Evolutionary conservation across 805 yeast species (phyloP).

Genomic region (Wickerhamomyces mucosus): DNA sequence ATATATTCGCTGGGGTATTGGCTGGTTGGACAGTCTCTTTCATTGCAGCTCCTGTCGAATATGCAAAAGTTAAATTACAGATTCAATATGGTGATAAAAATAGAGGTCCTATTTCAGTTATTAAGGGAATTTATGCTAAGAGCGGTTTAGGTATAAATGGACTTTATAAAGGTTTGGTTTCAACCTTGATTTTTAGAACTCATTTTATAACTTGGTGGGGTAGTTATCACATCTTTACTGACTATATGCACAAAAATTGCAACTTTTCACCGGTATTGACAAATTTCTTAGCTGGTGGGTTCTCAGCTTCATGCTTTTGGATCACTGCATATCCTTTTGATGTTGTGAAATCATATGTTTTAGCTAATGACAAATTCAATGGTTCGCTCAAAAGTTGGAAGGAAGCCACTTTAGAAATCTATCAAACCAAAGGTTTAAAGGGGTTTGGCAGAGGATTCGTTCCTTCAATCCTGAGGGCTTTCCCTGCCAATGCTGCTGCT

Average conservation of each 20-base stretch:
- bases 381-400: constrained; percentile 67
- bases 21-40: constrained; percentile 89
- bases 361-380: constrained; percentile 67
- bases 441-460: constrained; percentile 79
- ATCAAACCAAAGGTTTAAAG: constrained; percentile 46
- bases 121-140: constrained; percentile 42
- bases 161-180: constrained; percentile 68
- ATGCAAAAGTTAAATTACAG: constrained; percentile 80
- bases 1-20: constrained; percentile 62
- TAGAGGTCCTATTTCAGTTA: constrained; percentile 75
- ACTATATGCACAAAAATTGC: constrained; percentile 48
- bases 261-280: constrained; percentile 60
- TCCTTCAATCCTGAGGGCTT: constrained; percentile 72
- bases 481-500: constrained; percentile 94
- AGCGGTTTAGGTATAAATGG: constrained; percentile 55
- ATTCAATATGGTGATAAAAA: constrained; percentile 78
- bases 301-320: constrained; percentile 84
- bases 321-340: constrained; percentile 82
- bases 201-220: constrained; percentile 94
- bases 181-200: constrained; percentile 82
- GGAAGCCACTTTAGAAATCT: constrained; percentile 63
- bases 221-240: constrained; percentile 71
- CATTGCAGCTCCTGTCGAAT: constrained; percentile 94
- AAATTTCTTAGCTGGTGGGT: constrained; percentile 89
- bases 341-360: constrained; percentile 76